Percentiles rank a stretch among this genome's conserved stretches.
Evolutionary conservation across 2,329 filamentous ascomycete species (phyloP).

Genomic region (Pseudogymnoascus pannorum): DNA sequence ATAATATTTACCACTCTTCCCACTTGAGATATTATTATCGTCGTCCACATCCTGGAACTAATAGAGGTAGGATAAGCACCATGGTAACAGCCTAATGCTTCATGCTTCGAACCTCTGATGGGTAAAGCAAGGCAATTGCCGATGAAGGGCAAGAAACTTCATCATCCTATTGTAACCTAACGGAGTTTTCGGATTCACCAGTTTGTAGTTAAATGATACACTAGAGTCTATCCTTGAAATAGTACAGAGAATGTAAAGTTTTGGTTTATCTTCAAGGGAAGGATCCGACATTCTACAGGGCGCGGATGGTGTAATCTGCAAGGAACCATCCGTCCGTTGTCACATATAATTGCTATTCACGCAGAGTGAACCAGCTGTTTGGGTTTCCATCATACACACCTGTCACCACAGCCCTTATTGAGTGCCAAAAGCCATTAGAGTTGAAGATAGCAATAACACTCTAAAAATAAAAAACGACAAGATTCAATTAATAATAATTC

Average conservation of each 20-base stretch:
- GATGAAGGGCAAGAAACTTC: neutral
- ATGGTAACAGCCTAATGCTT: neutral
- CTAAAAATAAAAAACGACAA: neutral
- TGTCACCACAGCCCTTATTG: no score
- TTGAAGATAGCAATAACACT: neutral
- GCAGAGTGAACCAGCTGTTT: no score
- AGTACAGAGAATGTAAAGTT: no score
- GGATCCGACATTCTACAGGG: no score
- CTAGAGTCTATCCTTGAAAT: no score
- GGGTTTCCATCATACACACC: no score
- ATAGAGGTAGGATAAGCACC: neutral
- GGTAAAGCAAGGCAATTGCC: neutral
- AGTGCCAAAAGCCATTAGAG: neutral
- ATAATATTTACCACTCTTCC: neutral
- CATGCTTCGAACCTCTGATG: neutral
- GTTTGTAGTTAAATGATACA: neutral
- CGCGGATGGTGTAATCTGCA: no score
- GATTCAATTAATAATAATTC: conserved; percentile 7
- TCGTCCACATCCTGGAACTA: neutral
- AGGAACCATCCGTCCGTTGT: no score
- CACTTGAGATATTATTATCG: neutral
- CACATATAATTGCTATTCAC: no score
- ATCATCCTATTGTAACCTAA: neutral
- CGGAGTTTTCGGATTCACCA: neutral
- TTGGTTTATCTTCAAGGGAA: no score